Percentiles rank a stretch among this genome's conserved stretches.
These are phyloP conservation scores for Canavalia ensiformis DNA, from an alignment of 306 rosid species.

Conservation along the genomic window DNA sequence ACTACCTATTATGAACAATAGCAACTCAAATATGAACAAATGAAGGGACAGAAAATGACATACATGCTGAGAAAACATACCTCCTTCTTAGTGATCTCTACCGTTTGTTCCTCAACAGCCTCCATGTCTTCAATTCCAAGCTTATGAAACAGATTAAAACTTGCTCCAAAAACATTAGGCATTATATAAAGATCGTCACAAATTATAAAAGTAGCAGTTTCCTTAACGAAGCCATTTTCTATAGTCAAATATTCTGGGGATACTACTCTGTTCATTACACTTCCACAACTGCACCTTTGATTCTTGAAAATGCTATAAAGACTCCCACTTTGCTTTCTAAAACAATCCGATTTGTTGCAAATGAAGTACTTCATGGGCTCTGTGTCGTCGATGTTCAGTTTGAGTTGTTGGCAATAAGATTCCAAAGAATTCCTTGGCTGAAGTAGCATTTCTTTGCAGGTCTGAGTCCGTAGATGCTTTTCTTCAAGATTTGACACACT, in stretches of 20 bases:
- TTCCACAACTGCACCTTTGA: conserved; percentile 23
- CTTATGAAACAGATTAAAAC: background rate
- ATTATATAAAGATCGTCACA: conserved; percentile 15
- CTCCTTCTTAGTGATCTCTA: conserved; percentile 26
- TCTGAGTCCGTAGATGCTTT: background rate
- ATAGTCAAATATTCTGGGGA: rapidly evolving
- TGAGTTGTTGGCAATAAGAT: background rate
- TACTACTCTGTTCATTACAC: background rate
- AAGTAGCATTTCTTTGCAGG: background rate
- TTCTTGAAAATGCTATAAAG: conserved; percentile 13
- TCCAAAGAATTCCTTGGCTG: conserved; percentile 40
- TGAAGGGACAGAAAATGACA: too few relatives aligned
- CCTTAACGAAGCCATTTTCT: background rate
- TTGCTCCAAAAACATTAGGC: conserved; percentile 23
- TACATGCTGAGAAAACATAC: background rate
- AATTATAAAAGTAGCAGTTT: background rate
- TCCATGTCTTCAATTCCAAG: conserved; percentile 15
- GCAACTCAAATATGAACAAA: background rate
- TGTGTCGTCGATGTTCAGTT: conserved; percentile 36
- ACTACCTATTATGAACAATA: background rate
- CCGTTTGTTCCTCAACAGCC: background rate
- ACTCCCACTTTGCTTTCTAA: too few relatives aligned
- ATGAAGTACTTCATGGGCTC: background rate
- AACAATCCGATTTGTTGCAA: background rate
- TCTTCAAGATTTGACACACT: background rate